Conservation (phyloP, 1,284 basidiomycete genomes). For the Microbotryum lychnidis-dioicae region DNA sequence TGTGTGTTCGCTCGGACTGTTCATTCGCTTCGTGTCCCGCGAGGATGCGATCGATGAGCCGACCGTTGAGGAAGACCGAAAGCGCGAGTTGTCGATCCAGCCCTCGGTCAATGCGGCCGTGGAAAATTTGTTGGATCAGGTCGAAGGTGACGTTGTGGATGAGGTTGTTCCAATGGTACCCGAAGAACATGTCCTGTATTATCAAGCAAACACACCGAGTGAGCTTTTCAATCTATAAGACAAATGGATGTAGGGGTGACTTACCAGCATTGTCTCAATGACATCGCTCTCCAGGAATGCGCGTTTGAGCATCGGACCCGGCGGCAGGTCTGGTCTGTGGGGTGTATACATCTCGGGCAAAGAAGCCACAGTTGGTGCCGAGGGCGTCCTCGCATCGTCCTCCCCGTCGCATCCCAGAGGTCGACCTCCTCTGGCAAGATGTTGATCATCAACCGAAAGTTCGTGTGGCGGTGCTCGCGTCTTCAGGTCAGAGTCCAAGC, state of each 20-base stretch:
- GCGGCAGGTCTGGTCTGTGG: conserved; percentile 27
- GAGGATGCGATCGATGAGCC: conserved; percentile 69
- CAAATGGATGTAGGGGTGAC: conserved; percentile 35
- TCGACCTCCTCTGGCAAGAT: too few species aligned
- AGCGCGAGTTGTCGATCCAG: conserved; percentile 72
- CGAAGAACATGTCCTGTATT: conserved; percentile 78
- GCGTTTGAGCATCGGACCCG: conserved; percentile 69
- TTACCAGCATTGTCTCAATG: conserved; percentile 62
- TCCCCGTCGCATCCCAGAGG: too few species aligned
- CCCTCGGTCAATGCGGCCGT: conserved; percentile 66
- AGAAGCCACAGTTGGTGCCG: too few species aligned
- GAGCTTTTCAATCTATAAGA: too few species aligned
- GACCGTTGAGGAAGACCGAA: conserved; percentile 69
- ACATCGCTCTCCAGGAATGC: conserved; percentile 64
- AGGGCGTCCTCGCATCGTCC: too few species aligned
- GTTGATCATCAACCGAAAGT: too few species aligned
- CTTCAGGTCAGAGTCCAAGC: conserved; percentile 47
- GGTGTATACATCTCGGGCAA: too few species aligned
- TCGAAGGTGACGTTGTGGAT: conserved; percentile 96
- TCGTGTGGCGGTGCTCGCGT: neutral
- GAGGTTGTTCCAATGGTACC: conserved; percentile 97
- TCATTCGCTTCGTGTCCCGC: conserved; percentile 75
- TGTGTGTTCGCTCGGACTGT: conserved; percentile 59
- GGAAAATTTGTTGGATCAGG: conserved; percentile 88
- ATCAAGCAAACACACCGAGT: neutral